These are phyloP conservation scores for Oryza glaberrima DNA, from an alignment of 176 grass and related monocot genomes.

Conservation along the genomic window DNA sequence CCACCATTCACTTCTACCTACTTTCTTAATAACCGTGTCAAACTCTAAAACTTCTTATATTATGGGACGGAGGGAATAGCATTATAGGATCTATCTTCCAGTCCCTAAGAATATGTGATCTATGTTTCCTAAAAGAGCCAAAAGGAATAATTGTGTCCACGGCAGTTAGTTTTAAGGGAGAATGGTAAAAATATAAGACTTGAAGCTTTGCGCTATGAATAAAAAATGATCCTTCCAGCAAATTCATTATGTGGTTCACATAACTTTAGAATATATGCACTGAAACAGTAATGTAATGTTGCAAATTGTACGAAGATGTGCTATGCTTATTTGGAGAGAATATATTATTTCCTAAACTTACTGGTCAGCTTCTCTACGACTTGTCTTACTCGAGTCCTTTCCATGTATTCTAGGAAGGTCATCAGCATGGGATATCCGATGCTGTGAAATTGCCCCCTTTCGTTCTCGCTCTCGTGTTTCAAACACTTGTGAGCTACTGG, in stretches of 20 bases:
- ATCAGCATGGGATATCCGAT: conserved; percentile 64
- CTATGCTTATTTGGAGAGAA: conserved; percentile 18
- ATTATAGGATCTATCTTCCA: background rate
- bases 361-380: conserved; percentile 88
- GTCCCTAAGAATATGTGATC: background rate
- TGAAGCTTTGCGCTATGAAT: conserved; percentile 11
- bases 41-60: background rate
- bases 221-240: background rate
- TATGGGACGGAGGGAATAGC: too few species aligned
- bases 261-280: conserved; percentile 1
- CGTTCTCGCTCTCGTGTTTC: conserved; percentile 86
- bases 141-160: background rate
- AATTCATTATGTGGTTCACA: conserved; percentile 3
- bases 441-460: conserved; percentile 71
- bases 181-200: background rate
- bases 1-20: too few species aligned
- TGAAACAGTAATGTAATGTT: background rate
- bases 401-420: conserved; percentile 78
- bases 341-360: conserved; percentile 60
- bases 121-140: conserved; percentile 27
- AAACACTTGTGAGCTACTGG: conserved; percentile 48
- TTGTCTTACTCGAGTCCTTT: conserved; percentile 88
- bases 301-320: background rate
- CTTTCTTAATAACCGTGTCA: too few species aligned
- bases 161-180: background rate